Conservation (phyloP, 371 early-diverging fungal species). For the Mucor mucedo region DNA sequence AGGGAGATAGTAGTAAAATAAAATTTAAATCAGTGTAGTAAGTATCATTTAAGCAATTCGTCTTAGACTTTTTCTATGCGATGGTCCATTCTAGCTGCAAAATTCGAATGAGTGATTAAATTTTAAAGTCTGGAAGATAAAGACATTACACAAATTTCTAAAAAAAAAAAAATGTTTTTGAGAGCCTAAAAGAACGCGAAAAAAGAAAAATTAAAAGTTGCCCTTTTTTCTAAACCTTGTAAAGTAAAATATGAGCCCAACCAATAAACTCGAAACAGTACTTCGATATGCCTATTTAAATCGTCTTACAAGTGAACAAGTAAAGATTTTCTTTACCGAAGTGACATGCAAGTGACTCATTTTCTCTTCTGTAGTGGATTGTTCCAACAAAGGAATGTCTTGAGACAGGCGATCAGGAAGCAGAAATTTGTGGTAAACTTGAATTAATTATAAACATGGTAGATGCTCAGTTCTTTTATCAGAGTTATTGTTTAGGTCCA, state of each 20-base stretch:
- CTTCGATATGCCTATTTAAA: slow-evolving; percentile 39
- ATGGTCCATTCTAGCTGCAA: too few species aligned
- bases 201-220: too few species aligned
- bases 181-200: too few species aligned
- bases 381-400: slow-evolving; percentile 43
- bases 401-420: slow-evolving; percentile 20
- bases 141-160: too few species aligned
- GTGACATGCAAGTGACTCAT: neutral
- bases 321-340: neutral
- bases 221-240: too few species aligned
- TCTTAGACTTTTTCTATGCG: too few species aligned
- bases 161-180: too few species aligned
- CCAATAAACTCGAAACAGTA: slow-evolving; percentile 30
- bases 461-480: neutral
- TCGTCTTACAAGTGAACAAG: slow-evolving; percentile 31
- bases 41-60: too few species aligned
- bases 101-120: too few species aligned
- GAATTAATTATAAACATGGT: neutral
- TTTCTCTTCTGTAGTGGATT: slow-evolving; percentile 36
- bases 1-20: too few species aligned
- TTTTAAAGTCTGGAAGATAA: too few species aligned
- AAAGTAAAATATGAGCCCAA: slow-evolving; percentile 15
- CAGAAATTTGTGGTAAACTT: slow-evolving; percentile 39
- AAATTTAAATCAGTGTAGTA: too few species aligned
- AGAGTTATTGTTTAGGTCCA: slow-evolving; percentile 43